phyloP scores from a whole-genome alignment of 2,329 filamentous ascomycete species.

The Geosmithia flava region DNA sequence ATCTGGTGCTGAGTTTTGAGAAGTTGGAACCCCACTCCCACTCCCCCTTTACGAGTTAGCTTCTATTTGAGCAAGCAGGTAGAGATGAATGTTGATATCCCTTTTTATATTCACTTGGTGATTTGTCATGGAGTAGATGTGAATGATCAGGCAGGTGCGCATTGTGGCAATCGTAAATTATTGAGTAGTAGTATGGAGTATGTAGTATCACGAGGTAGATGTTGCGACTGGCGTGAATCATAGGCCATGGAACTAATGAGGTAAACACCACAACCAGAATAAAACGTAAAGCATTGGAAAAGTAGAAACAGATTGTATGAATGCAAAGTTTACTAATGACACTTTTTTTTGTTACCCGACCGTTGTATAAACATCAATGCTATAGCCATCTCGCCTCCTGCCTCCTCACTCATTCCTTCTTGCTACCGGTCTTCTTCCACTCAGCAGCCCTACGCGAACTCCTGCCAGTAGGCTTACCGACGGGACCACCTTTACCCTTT shows the following conservation, averaged over 20 bases:
- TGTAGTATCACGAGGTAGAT: neutral
- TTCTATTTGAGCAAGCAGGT: slow-evolving; percentile 11
- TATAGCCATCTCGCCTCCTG: neutral
- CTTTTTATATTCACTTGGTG: slow-evolving; percentile 2
- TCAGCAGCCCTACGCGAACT: slow-evolving; percentile 25
- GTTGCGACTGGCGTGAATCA: neutral
- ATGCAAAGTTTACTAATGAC: too few relatives aligned
- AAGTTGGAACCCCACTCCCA: slow-evolving; percentile 8
- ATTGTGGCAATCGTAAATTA: neutral
- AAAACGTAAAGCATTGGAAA: too few relatives aligned
- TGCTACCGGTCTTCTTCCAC: slow-evolving; percentile 35
- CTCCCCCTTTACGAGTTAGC: slow-evolving; percentile 2
- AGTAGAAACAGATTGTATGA: too few relatives aligned
- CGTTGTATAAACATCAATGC: neutral
- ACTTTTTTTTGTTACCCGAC: neutral
- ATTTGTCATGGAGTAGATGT: too few relatives aligned
- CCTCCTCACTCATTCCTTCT: slow-evolving; percentile 1
- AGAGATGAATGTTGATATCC: slow-evolving; percentile 19
- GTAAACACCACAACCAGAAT: too few relatives aligned
- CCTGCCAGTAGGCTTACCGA: slow-evolving; percentile 22
- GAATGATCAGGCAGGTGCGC: too few relatives aligned
- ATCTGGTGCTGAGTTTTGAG: slow-evolving; percentile 13
- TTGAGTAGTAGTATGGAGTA: neutral
- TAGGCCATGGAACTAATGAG: neutral
- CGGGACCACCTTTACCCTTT: slow-evolving; percentile 27